These are phyloP conservation scores for Kodamaea kaohsiungensis DNA, from an alignment of 805 yeast genomes.

Conservation along the genomic window DNA sequence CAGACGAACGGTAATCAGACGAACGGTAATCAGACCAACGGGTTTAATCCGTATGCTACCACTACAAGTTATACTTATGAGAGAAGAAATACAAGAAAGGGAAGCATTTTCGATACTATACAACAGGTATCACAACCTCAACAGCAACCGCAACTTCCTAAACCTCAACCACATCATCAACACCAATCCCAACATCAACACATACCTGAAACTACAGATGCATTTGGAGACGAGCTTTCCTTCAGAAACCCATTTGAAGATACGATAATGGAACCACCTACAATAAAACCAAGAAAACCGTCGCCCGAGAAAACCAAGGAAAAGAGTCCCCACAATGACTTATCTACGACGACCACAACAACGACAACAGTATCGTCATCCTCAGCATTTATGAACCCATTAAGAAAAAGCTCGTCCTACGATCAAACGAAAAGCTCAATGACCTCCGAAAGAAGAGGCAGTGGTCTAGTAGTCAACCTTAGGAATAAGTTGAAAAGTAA, in stretches of 20 bases:
- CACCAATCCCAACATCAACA: too few relatives aligned
- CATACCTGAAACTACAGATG: constrained; percentile 2
- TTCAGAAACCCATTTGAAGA: constrained; percentile 21
- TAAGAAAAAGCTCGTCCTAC: constrained; percentile 24
- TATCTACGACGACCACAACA: neutral
- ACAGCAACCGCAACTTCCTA: neutral
- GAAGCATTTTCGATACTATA: constrained; percentile 1
- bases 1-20: neutral
- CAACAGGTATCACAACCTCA: neutral
- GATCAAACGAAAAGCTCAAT: constrained; percentile 41
- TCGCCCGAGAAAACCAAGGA: neutral
- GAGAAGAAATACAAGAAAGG: constrained; percentile 4
- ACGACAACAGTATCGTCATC: neutral
- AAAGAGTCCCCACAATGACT: constrained; percentile 1
- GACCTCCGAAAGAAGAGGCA: constrained; percentile 28
- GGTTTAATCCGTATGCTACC: constrained; percentile 2
- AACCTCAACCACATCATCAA: neutral
- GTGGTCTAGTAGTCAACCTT: constrained; percentile 11
- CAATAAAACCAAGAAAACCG: neutral
- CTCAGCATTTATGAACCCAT: neutral
- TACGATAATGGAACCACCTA: neutral
- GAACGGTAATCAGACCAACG: neutral
- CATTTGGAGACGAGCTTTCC: constrained; percentile 10
- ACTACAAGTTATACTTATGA: constrained; percentile 6
- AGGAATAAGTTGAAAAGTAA: constrained; percentile 11